Percentiles rank a stretch among this genome's conserved stretches.
These are phyloP conservation scores for Ulota crispa DNA, from an alignment of 225 moss, liverwort and hornwort genomes.

Conservation along the genomic window DNA sequence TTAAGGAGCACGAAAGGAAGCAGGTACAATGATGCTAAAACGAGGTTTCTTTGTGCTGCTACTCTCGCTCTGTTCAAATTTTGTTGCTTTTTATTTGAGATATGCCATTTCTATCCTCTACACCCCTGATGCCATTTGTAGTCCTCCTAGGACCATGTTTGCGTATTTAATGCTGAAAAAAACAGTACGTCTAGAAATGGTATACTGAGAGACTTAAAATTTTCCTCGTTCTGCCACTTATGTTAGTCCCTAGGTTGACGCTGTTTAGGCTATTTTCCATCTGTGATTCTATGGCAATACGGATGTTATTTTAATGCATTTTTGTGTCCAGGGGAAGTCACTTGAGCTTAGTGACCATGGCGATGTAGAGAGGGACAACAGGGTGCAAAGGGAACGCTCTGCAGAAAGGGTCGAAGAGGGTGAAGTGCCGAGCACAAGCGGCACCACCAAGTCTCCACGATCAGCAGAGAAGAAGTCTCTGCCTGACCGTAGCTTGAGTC, in stretches of 20 bases:
- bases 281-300: background rate
- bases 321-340: conserved; percentile 42
- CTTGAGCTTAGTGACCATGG: conserved; percentile 48
- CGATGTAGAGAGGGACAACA: conserved; percentile 46
- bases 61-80: too few relatives aligned
- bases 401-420: conserved; percentile 59
- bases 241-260: background rate
- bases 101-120: background rate
- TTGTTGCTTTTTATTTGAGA: background rate
- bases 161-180: background rate
- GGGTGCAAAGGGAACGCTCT: conserved; percentile 49
- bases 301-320: background rate
- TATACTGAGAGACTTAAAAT: background rate
- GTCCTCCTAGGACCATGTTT: background rate
- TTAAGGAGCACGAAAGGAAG: conserved; percentile 54
- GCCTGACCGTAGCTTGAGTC: conserved; percentile 54
- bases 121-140: background rate
- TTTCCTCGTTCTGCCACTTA: background rate
- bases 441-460: conserved; percentile 54
- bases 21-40: conserved; percentile 31
- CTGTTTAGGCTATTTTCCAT: background rate
- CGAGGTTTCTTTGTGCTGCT: background rate
- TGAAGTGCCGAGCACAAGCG: conserved; percentile 66
- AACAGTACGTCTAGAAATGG: background rate
- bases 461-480: conserved; percentile 53